phyloP scores from a whole-genome alignment of 495 filamentous ascomycete species.

The Penicillium salamii region DNA sequence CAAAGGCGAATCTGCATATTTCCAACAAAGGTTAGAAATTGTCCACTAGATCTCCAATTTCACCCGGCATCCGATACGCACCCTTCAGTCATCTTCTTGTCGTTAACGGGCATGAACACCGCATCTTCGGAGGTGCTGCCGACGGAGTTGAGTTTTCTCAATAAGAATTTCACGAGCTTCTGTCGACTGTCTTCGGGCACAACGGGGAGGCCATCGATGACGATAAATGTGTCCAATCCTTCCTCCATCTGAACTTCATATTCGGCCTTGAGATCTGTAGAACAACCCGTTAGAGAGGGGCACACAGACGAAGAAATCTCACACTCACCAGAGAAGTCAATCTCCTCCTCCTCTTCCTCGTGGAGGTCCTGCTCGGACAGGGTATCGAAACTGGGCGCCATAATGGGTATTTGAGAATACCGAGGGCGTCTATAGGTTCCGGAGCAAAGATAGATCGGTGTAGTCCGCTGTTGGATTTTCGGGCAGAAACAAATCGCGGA shows the following conservation, averaged over 20 bases:
- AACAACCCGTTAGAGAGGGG: slow-evolving; percentile 31
- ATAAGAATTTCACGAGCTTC: slow-evolving; percentile 90
- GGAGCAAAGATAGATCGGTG: slow-evolving; percentile 16
- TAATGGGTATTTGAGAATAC: slow-evolving; percentile 39
- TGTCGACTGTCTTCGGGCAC: slow-evolving; percentile 80
- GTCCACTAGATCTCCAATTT: slow-evolving; percentile 10
- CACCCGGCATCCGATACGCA: slow-evolving; percentile 41
- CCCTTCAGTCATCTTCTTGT: slow-evolving; percentile 79
- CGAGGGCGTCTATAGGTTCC: slow-evolving; percentile 25
- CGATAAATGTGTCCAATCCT: slow-evolving; percentile 91
- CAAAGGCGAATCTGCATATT: slow-evolving; percentile 74
- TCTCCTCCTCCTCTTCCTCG: slow-evolving; percentile 84
- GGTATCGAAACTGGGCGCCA: slow-evolving; percentile 73
- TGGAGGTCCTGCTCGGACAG: slow-evolving; percentile 77
- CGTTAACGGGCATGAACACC: slow-evolving; percentile 88
- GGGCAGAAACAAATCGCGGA: slow-evolving; percentile 40
- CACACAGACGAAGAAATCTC: slow-evolving; percentile 16
- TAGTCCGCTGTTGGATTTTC: slow-evolving; percentile 35
- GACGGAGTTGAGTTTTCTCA: slow-evolving; percentile 82
- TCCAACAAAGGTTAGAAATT: slow-evolving; percentile 2
- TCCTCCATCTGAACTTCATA: slow-evolving; percentile 95
- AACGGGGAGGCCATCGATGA: slow-evolving; percentile 86
- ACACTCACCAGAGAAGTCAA: slow-evolving; percentile 77
- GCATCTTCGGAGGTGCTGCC: slow-evolving; percentile 82
- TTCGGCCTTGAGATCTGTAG: slow-evolving; percentile 77